Conservation (phyloP, 208 protist species). For the Leishmania gerbilli region DNA sequence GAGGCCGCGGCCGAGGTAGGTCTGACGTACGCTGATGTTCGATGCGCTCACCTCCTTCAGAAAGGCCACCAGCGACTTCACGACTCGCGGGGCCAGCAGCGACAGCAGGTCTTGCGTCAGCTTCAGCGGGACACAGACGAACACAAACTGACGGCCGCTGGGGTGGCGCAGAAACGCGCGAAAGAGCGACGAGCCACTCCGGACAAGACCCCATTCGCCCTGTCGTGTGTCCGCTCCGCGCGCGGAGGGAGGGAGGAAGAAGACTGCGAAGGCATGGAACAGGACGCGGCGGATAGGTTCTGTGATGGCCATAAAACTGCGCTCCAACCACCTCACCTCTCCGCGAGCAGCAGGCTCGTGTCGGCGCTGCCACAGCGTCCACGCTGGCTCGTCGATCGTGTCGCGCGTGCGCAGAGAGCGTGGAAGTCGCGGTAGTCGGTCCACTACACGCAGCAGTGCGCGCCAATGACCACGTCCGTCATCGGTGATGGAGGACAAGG, state of each 20-base stretch:
- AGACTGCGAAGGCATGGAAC: constrained; percentile 35
- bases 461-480: constrained; percentile 41
- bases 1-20: constrained; percentile 42
- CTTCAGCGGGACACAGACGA: constrained; percentile 67
- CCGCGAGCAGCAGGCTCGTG: constrained; percentile 18
- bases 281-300: constrained; percentile 41
- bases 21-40: constrained; percentile 18
- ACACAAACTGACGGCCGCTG: constrained; percentile 62
- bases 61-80: constrained; percentile 58
- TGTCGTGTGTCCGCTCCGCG: background rate
- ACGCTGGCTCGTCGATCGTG: constrained; percentile 44
- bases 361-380: constrained; percentile 50
- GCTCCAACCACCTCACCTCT: constrained; percentile 20
- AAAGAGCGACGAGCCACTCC: constrained; percentile 43
- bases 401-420: constrained; percentile 36
- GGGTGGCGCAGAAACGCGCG: constrained; percentile 63
- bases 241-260: constrained; percentile 41
- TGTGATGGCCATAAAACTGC: constrained; percentile 36
- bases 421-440: constrained; percentile 58
- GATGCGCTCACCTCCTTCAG: constrained; percentile 46
- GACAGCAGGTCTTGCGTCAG: constrained; percentile 54
- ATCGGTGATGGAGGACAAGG: constrained; percentile 33
- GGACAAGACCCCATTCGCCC: background rate
- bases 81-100: constrained; percentile 44
- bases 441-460: constrained; percentile 36